A percentile compares a stretch with the other conserved stretches of the same genome.
phyloP scores from a whole-genome alignment of 2,329 filamentous ascomycete species.

The Trichoderma hamatum region DNA sequence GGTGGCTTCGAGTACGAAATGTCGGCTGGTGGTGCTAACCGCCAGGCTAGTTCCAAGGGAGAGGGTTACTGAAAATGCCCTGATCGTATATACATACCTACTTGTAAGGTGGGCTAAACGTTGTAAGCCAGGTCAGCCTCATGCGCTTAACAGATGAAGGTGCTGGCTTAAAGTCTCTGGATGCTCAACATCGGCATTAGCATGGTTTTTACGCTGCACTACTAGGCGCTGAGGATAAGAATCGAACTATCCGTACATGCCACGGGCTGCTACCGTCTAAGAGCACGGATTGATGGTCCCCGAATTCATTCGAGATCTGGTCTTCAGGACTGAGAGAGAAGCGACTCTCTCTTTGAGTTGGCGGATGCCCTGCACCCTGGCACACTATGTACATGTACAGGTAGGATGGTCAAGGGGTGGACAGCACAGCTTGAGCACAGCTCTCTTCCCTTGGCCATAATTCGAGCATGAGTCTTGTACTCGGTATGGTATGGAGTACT shows the following conservation, averaged over 20 bases:
- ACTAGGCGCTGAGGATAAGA: neutral
- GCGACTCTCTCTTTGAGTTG: neutral
- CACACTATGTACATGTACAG: neutral
- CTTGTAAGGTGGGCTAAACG: slow-evolving; percentile 10
- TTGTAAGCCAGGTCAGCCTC: slow-evolving; percentile 11
- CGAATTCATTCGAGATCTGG: slow-evolving; percentile 7
- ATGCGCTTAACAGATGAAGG: neutral
- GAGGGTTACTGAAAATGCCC: slow-evolving; percentile 1
- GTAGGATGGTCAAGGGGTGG: slow-evolving; percentile 1
- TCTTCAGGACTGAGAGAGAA: neutral
- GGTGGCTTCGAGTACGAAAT: slow-evolving; percentile 15
- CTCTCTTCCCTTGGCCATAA: neutral
- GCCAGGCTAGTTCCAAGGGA: neutral
- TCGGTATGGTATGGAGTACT: neutral
- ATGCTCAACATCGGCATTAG: neutral
- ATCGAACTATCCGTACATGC: neutral
- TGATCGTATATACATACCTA: neutral
- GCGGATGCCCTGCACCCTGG: neutral
- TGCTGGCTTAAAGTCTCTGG: neutral
- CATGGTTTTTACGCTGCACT: neutral
- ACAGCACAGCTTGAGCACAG: neutral
- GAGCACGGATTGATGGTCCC: neutral
- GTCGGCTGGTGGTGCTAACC: slow-evolving; percentile 14
- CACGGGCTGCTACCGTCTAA: neutral
- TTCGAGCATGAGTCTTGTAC: neutral